Evolutionary conservation across 805 yeast species (phyloP), one percentile per base, ranked within the genome.

Genomic region (Candida ponderosae): DNA sequence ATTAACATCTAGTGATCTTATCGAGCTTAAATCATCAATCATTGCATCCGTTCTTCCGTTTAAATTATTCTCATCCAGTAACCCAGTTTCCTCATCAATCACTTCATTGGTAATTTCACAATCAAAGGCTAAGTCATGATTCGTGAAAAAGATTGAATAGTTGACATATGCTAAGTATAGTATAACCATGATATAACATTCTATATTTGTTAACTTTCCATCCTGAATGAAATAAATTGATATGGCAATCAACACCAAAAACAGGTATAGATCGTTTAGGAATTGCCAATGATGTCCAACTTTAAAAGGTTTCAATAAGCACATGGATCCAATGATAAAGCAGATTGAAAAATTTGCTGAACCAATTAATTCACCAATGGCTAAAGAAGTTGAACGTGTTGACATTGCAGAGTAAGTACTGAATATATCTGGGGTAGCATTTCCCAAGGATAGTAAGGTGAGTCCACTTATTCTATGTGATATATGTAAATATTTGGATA

Each of bases 301-400:
- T 37, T 70, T 59, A 42, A 80, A 78, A 0, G 95, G 89, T 28
- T 72, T 67, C 1, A 79, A 56, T 0, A 88, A 55, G 0, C 85
- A 81, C 74, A 90, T 82, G 0, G 76, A 56, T 0, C 97, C 97
- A 18, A 85, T 67, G 0, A 90, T 84, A 11, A 86, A 81, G 1
- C 90, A 76, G 3, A 83, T 69, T 15, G 89, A 76, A 51, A 93
- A 88, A 32, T 83, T 74, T 0, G 94, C 84, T 2, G 96, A 93
- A 1, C 98, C 97, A 24, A 88, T 60, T n/a, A 90, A 64, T 55
- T 89, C 97, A 1, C 96, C 93, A 6, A 90, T 60, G 0, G 97
- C 97, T 53, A 90, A 63, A 0, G 86, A 72, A 0, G 81, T 76
- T 1, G 85, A 74, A n/a, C 75, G 79, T 1, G 76, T 61, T 11